Conservation (phyloP, 208 protist species). For the Trichomonas vaginalis region DNA sequence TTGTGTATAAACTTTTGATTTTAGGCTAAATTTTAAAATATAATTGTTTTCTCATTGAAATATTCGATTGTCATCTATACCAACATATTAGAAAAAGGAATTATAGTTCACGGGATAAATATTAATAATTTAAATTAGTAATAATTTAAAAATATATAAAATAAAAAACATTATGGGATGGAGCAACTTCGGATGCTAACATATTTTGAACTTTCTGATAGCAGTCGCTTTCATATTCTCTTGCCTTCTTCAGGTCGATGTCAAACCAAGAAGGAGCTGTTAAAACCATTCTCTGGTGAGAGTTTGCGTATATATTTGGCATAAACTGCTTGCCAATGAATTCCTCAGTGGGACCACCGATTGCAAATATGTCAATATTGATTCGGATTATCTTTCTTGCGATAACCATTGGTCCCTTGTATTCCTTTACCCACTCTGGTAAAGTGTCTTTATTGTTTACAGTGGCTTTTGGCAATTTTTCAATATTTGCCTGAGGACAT, state of each 20-base stretch:
- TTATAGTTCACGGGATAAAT: too few species aligned
- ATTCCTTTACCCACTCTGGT: not conserved
- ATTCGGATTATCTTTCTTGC: not conserved
- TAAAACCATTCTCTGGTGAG: not conserved
- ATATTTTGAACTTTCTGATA: not conserved
- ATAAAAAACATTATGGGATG: too few species aligned
- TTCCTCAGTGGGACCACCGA: not conserved
- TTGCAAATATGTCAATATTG: not conserved
- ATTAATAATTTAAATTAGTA: too few species aligned
- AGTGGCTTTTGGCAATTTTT: not conserved
- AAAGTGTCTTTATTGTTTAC: not conserved
- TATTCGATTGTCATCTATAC: too few species aligned
- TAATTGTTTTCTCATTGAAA: too few species aligned
- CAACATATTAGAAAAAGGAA: too few species aligned
- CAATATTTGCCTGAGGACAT: not conserved
- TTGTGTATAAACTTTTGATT: too few species aligned
- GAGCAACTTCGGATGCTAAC: too few species aligned
- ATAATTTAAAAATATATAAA: too few species aligned
- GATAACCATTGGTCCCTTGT: not conserved
- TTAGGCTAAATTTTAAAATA: too few species aligned
- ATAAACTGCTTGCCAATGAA: not conserved
- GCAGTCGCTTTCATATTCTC: not conserved
- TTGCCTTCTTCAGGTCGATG: not conserved
- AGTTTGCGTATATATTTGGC: not conserved
- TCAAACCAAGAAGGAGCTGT: not conserved